Percentiles rank a stretch among this genome's conserved stretches.
Evolutionary conservation across 1,284 basidiomycete species (phyloP).

Genomic region (Ceratobasidium sp.): DNA sequence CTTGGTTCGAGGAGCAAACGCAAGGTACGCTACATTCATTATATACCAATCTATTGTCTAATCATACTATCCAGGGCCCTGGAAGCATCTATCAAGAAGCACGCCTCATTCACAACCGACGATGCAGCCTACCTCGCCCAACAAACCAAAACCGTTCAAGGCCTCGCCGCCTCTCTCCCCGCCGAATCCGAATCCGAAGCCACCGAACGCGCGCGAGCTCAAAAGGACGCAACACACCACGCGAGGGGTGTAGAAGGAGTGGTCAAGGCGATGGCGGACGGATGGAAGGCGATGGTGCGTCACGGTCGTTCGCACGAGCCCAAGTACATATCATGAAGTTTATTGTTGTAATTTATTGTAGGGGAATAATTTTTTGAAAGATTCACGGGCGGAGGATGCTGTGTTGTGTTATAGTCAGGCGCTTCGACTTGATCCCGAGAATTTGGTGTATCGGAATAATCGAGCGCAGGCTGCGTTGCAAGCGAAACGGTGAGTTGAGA

Average conservation of each 20-base stretch:
- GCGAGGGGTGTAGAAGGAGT: constrained; percentile 27
- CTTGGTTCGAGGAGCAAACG: constrained; percentile 45
- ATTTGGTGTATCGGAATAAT: constrained; percentile 34
- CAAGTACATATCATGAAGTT: constrained; percentile 6
- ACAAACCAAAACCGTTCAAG: constrained; percentile 34
- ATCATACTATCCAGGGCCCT: constrained; percentile 26
- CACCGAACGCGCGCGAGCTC: constrained; percentile 7
- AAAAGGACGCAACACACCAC: neutral
- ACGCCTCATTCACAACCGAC: constrained; percentile 35
- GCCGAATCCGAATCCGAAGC: constrained; percentile 18
- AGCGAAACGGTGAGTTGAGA: constrained; percentile 25
- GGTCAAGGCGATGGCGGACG: constrained; percentile 28
- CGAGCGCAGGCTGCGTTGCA: constrained; percentile 35
- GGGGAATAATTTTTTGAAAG: constrained; percentile 44
- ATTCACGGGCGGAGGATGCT: constrained; percentile 22
- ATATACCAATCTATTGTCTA: neutral
- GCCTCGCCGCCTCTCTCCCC: constrained; percentile 7
- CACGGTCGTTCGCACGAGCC: constrained; percentile 19
- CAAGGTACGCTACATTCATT: constrained; percentile 1
- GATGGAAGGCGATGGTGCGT: constrained; percentile 41
- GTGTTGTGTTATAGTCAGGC: constrained; percentile 41
- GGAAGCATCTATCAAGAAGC: constrained; percentile 38
- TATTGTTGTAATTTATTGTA: constrained; percentile 24
- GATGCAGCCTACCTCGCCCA: constrained; percentile 31
- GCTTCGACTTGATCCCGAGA: constrained; percentile 19